Evolutionary conservation across 805 yeast species (phyloP), one percentile per base, ranked within the genome.

Genomic region (Wickerhamomyces ciferrii): DNA sequence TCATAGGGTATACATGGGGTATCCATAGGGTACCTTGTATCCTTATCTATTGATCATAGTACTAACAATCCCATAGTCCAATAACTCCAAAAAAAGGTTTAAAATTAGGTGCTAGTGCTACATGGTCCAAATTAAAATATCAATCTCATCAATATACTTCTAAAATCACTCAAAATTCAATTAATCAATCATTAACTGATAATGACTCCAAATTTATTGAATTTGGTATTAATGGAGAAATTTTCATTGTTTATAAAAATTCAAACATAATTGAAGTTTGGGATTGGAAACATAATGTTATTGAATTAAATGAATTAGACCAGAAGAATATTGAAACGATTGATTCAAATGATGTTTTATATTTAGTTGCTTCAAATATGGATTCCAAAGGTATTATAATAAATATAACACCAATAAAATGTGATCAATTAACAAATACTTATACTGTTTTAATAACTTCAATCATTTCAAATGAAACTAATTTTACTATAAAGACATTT

Each of bases 141-240:
- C 44, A 51, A 4, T 44, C 53, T 8, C 18, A 49, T 44, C n/a
- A 46, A 41, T 15, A 20, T 29, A 17, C 14, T 43, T 25, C 29
- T 35, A 43, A 43, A 9, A n/a, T 32, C 17, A 43, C 51, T 35
- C 43, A 48, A 6, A 51, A 43, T 34, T 50, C 38, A 7, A 43
- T 7, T 18, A 29, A 13, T 15, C 5, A 18, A 24, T 6, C 18
- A 23, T n/a, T n/a, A 23, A 13, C 17, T 42, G 11, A 27, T 27
- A 27, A 18, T 35, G 13, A 11, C 3, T 14, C 18, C 9, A 53
- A 50, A 18, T 45, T 52, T 8, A 44, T 57, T 20, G 70, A 64
- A 43, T 62, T 68, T 46, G 75, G 75, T 0, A n/a, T 45, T 8
- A 58, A 64, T 44, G 74, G 75, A 2, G 75, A 71, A 45, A 44